Conservation (phyloP, 2,329 filamentous ascomycete genomes). For the Tolypocladium guangdongense region DNA sequence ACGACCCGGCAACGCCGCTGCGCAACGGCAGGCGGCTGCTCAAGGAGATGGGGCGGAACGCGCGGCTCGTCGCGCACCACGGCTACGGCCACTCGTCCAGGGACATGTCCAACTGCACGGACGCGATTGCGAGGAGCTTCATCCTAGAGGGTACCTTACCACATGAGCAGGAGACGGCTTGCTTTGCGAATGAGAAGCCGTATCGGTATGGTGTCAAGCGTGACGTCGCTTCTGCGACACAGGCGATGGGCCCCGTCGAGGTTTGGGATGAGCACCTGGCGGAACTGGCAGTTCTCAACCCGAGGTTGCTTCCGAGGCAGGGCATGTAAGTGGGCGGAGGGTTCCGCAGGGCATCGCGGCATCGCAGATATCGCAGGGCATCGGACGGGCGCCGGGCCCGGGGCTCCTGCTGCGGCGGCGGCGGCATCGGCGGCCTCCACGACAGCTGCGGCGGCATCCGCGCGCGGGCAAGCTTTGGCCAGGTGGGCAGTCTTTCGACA, state of each 20-base stretch:
- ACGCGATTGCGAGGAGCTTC: conserved; percentile 26
- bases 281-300: conserved; percentile 6
- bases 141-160: conserved; percentile 31
- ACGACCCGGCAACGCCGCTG: conserved; percentile 39
- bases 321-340: too few relatives aligned
- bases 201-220: conserved; percentile 27
- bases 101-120: conserved; percentile 35
- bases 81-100: conserved; percentile 37
- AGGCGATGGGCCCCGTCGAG: conserved; percentile 3
- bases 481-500: too few relatives aligned
- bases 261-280: conserved; percentile 11
- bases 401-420: too few relatives aligned
- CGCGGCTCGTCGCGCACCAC: conserved; percentile 36
- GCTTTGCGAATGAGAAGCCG: conserved; percentile 36
- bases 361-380: too few relatives aligned
- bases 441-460: too few relatives aligned
- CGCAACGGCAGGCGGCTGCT: conserved; percentile 33
- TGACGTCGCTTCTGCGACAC: not conserved
- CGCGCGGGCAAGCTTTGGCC: too few relatives aligned
- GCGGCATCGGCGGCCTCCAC: too few relatives aligned
- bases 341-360: too few relatives aligned
- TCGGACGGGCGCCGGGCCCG: too few relatives aligned
- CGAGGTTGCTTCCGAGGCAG: conserved; percentile 1
- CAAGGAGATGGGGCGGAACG: conserved; percentile 35
- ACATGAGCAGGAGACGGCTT: conserved; percentile 28